A percentile compares a stretch with the other conserved stretches of the same genome.
phyloP scores from a whole-genome alignment of 2,329 filamentous ascomycete genomes.

The Stagonosporopsis vannaccii region DNA sequence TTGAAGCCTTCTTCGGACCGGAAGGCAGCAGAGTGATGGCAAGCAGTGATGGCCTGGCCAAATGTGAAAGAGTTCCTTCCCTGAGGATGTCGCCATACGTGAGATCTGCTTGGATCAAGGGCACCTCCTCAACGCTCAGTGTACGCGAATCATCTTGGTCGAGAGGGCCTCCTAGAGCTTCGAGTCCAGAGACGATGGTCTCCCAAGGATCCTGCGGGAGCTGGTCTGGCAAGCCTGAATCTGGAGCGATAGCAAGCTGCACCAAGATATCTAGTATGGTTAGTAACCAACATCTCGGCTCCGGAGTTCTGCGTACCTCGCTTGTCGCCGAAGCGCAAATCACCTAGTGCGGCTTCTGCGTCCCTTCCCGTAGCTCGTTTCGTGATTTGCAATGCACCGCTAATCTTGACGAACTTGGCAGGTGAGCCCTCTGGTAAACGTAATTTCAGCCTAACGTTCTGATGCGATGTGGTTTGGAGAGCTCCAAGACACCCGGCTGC shows the following conservation, averaged over 20 bases:
- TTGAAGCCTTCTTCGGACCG: constrained; percentile 65
- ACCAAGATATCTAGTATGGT: constrained; percentile 78
- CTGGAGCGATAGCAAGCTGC: constrained; percentile 89
- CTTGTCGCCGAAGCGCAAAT: constrained; percentile 95
- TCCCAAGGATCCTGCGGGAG: constrained; percentile 96
- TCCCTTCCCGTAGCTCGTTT: constrained; percentile 95
- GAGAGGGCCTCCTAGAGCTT: constrained; percentile 86
- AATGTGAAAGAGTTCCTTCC: constrained; percentile 84
- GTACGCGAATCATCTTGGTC: constrained; percentile 86
- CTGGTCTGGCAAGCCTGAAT: constrained; percentile 81
- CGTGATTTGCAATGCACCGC: constrained; percentile 92
- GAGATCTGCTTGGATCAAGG: constrained; percentile 92
- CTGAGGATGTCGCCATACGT: constrained; percentile 92
- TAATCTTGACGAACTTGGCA: constrained; percentile 98
- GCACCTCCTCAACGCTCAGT: constrained; percentile 90
- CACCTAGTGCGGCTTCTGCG: constrained; percentile 89
- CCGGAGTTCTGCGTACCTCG: constrained; percentile 53
- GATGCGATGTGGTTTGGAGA: constrained; percentile 93
- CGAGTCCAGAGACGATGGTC: constrained; percentile 91
- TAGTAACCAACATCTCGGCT: constrained; percentile 12
- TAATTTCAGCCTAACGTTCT: constrained; percentile 95
- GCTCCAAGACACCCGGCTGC: constrained; percentile 91
- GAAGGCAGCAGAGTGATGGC: constrained; percentile 95
- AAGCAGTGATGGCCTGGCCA: constrained; percentile 86
- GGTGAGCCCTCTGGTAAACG: constrained; percentile 94